These are phyloP conservation scores for Lipomyces chichibuensis DNA, from an alignment of 805 yeast species.

Conservation along the genomic window DNA sequence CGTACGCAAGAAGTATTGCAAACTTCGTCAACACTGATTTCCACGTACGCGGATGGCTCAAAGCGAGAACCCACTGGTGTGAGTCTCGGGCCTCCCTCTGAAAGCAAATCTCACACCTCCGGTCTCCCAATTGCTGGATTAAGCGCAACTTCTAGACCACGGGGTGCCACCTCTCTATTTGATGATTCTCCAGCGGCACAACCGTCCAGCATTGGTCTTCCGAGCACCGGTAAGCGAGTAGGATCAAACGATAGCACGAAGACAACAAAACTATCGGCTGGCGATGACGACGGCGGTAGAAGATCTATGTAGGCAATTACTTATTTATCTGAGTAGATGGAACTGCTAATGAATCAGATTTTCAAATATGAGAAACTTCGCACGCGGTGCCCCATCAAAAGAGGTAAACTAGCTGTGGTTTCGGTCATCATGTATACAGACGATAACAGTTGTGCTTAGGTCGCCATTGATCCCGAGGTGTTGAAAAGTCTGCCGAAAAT, in stretches of 20 bases:
- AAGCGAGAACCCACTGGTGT: conserved; percentile 15
- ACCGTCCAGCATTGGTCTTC: background rate
- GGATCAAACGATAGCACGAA: conserved; percentile 7
- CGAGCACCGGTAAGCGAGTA: conserved; percentile 11
- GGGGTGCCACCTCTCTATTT: background rate
- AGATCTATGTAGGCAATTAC: conserved; percentile 3
- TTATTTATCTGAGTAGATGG: background rate
- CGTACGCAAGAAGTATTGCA: conserved; percentile 32
- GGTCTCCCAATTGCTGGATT: background rate
- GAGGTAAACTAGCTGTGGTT: background rate
- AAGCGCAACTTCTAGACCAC: background rate
- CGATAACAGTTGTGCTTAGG: background rate
- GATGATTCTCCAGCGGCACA: background rate
- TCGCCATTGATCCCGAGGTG: background rate
- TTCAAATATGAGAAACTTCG: conserved; percentile 23
- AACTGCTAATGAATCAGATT: conserved; percentile 12
- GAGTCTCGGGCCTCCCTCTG: conserved; percentile 2
- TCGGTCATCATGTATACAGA: background rate
- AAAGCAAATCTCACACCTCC: background rate
- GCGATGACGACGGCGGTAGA: background rate
- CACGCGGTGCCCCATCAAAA: conserved; percentile 4
- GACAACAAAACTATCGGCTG: background rate
- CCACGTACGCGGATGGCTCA: conserved; percentile 16
- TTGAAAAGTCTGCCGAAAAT: conserved; percentile 11
- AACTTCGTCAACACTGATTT: conserved; percentile 24